Conservation (phyloP, 2,329 filamentous ascomycete genomes). For the Colletotrichum eremochloae region DNA sequence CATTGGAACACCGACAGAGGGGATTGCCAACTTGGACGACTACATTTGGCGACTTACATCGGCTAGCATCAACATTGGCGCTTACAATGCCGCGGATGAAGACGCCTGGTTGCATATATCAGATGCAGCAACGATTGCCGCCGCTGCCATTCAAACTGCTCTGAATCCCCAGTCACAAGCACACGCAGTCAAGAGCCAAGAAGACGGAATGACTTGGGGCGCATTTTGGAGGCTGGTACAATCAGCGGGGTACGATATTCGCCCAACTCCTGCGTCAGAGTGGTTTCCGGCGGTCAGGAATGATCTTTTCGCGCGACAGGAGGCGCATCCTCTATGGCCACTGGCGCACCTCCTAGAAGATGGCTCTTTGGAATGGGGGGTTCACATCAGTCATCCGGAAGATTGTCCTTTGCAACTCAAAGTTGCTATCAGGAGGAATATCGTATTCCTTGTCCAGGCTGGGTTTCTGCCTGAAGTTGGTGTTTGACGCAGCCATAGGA, state of each 20-base stretch:
- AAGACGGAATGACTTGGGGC: constrained; percentile 34
- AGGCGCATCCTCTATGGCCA: constrained; percentile 28
- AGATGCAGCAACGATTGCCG: constrained; percentile 14
- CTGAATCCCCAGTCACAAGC: not conserved
- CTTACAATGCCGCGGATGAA: constrained; percentile 32
- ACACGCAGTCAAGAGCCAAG: not conserved
- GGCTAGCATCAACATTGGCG: constrained; percentile 38
- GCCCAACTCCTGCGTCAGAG: not conserved
- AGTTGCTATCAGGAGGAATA: constrained; percentile 22
- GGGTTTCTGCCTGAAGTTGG: not conserved
- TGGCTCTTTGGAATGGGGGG: constrained; percentile 8
- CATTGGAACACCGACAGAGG: constrained; percentile 44
- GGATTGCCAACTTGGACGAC: constrained; percentile 44
- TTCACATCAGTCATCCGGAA: too few relatives aligned
- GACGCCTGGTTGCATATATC: constrained; percentile 32
- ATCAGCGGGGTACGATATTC: constrained; percentile 4
- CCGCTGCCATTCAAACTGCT: not conserved
- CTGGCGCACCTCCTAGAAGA: constrained; percentile 26
- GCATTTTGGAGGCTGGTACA: constrained; percentile 14
- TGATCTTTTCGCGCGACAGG: constrained; percentile 1
- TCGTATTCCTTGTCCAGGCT: not conserved
- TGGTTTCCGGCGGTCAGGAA: constrained; percentile 21
- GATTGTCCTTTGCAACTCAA: constrained; percentile 11
- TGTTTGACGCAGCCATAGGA: not conserved
- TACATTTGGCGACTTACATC: constrained; percentile 44